Evolutionary conservation across 805 yeast genomes (phyloP).

Genomic region (Danielia oregonensis): DNA sequence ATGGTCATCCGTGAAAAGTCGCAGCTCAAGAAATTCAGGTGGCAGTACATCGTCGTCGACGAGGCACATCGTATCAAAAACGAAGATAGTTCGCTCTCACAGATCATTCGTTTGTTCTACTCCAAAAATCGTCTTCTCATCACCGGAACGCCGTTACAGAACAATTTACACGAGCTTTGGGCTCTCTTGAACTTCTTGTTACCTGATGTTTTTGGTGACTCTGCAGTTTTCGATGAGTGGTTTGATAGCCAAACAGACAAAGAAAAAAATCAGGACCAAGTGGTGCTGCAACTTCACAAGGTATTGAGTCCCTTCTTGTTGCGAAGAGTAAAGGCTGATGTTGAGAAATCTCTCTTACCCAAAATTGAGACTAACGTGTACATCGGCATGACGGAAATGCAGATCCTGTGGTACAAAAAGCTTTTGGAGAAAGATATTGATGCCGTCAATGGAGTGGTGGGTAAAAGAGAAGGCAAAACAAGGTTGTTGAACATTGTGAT

Average conservation of each 20-base stretch:
- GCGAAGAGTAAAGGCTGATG: slow-evolving; percentile 89
- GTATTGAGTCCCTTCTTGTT: slow-evolving; percentile 83
- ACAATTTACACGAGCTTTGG: slow-evolving; percentile 95
- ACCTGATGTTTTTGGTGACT: slow-evolving; percentile 94
- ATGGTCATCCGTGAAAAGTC: slow-evolving; percentile 89
- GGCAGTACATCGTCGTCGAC: slow-evolving; percentile 93
- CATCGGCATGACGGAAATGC: slow-evolving; percentile 96
- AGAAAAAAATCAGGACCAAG: slow-evolving; percentile 58
- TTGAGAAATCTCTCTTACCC: slow-evolving; percentile 85
- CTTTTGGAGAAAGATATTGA: slow-evolving; percentile 89
- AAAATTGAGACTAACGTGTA: slow-evolving; percentile 87
- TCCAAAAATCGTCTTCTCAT: slow-evolving; percentile 81
- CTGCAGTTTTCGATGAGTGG: slow-evolving; percentile 90
- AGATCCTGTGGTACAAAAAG: slow-evolving; percentile 84
- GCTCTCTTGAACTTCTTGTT: slow-evolving; percentile 83
- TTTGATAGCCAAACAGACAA: slow-evolving; percentile 56
- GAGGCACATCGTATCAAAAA: slow-evolving; percentile 97
- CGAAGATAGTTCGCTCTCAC: slow-evolving; percentile 88
- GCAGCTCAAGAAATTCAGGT: slow-evolving; percentile 71
- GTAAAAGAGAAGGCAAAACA: slow-evolving; percentile 90
- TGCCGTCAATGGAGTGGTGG: slow-evolving; percentile 95
- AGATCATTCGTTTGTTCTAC: slow-evolving; percentile 83
- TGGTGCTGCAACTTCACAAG: slow-evolving; percentile 84
- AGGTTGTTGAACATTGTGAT: slow-evolving; percentile 88
- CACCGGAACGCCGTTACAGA: slow-evolving; percentile 95